Conservation (phyloP, 2,329 filamentous ascomycete species). For the Neonectria coccinea region DNA sequence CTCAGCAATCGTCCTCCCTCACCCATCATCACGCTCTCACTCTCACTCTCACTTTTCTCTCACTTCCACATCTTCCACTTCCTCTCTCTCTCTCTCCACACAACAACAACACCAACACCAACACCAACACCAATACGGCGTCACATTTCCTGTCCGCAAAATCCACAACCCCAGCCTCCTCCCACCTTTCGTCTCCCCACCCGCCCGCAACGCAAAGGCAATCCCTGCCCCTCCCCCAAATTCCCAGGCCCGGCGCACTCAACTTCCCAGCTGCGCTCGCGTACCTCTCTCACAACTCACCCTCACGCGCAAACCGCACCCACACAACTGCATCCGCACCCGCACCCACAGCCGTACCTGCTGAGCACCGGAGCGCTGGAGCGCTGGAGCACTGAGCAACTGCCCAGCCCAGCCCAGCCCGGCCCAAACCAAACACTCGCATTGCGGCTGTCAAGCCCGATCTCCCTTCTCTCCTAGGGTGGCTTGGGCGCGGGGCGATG, state of each 20-base stretch:
- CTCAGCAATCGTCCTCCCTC: slow-evolving; percentile 1
- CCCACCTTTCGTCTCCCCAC: slow-evolving; percentile 3
- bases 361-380: slow-evolving; percentile 4
- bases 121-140: neutral
- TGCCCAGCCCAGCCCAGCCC: slow-evolving; percentile 19
- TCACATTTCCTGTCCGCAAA: neutral
- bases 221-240: slow-evolving; percentile 23
- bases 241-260: slow-evolving; percentile 17
- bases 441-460: slow-evolving; percentile 34
- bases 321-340: slow-evolving; percentile 7
- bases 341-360: slow-evolving; percentile 23
- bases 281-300: slow-evolving; percentile 5
- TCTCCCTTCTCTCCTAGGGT: slow-evolving; percentile 32
- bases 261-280: slow-evolving; percentile 11
- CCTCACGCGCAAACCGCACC: slow-evolving; percentile 9
- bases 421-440: slow-evolving; percentile 28
- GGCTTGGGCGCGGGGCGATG: slow-evolving; percentile 44
- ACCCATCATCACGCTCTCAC: neutral
- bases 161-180: slow-evolving; percentile 8
- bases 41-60: slow-evolving; percentile 1
- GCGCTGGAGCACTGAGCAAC: slow-evolving; percentile 3
- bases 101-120: neutral
- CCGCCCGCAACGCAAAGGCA: slow-evolving; percentile 18
- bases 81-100: slow-evolving; percentile 12
- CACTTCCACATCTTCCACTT: neutral